phyloP scores from a whole-genome alignment of 2,329 filamentous ascomycete genomes.

The Blumeria graminis region DNA sequence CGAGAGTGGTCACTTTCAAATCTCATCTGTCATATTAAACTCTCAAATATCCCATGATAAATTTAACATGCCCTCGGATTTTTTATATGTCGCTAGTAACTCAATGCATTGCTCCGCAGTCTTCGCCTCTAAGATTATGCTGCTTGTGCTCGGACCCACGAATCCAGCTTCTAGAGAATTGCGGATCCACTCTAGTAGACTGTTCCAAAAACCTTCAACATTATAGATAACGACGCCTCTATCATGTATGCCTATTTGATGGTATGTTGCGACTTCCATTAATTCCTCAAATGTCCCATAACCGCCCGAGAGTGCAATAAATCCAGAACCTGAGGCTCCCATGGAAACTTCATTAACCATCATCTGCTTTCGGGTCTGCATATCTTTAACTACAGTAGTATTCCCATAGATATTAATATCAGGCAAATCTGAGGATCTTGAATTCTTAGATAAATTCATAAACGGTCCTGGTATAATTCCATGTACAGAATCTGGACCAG shows the following conservation, averaged over 20 bases:
- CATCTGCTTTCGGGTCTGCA: slow-evolving; percentile 86
- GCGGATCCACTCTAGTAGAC: slow-evolving; percentile 58
- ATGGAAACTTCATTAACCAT: slow-evolving; percentile 77
- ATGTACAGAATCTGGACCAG: slow-evolving; percentile 62
- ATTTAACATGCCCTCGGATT: slow-evolving; percentile 51
- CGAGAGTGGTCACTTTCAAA: too few relatives aligned
- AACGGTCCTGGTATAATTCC: slow-evolving; percentile 69
- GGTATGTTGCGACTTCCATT: slow-evolving; percentile 81
- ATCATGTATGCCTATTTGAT: slow-evolving; percentile 80
- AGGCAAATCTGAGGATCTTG: slow-evolving; percentile 31
- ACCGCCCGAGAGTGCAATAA: slow-evolving; percentile 69
- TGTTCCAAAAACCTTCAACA: slow-evolving; percentile 79
- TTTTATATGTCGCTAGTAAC: slow-evolving; percentile 48
- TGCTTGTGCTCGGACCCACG: slow-evolving; percentile 41
- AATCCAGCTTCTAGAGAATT: slow-evolving; percentile 57
- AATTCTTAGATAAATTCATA: slow-evolving; percentile 40
- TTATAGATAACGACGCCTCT: slow-evolving; percentile 63
- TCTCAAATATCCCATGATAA: slow-evolving; percentile 42
- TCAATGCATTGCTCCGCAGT: slow-evolving; percentile 48
- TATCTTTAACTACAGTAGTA: slow-evolving; percentile 77
- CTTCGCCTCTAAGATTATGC: slow-evolving; percentile 57
- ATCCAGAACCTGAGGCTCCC: slow-evolving; percentile 63
- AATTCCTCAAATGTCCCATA: slow-evolving; percentile 94
- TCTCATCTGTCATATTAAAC: slow-evolving; percentile 8
- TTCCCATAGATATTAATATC: slow-evolving; percentile 41